A percentile compares a stretch with the other conserved stretches of the same genome.
phyloP scores from a whole-genome alignment of 2,329 filamentous ascomycete genomes.

The Alternaria novae-zelandiae region DNA sequence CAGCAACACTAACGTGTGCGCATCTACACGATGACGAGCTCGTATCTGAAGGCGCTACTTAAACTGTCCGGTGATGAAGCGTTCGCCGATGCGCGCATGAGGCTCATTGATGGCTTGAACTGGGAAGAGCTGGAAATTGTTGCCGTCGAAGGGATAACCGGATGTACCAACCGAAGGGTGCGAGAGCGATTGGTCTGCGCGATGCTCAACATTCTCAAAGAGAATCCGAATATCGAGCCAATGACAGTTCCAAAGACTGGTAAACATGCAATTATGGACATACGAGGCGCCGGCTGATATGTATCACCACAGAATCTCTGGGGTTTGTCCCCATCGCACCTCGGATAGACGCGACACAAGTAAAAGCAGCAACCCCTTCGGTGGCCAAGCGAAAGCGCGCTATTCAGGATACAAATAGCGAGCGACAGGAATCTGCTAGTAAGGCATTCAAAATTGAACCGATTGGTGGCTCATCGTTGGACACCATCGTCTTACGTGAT shows the following conservation, averaged over 20 bases:
- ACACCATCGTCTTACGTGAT: not conserved
- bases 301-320: not conserved
- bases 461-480: not conserved
- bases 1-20: not conserved
- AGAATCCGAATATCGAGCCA: not conserved
- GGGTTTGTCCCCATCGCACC: rapidly evolving
- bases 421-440: not conserved
- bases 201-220: not conserved
- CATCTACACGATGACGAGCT: not conserved
- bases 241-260: not conserved
- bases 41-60: not conserved
- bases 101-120: not conserved
- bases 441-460: not conserved
- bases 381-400: not conserved
- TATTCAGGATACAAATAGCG: not conserved
- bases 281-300: not conserved
- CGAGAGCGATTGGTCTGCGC: not conserved
- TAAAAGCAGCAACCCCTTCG: not conserved
- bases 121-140: not conserved
- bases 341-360: no score
- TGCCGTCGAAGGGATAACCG: not conserved
- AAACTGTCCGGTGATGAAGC: not conserved
- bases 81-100: not conserved
- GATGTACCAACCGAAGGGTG: not conserved
- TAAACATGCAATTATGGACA: not conserved